These are phyloP conservation scores for Asclepias syriaca DNA, from an alignment of 257 asterid genomes.

Conservation along the genomic window DNA sequence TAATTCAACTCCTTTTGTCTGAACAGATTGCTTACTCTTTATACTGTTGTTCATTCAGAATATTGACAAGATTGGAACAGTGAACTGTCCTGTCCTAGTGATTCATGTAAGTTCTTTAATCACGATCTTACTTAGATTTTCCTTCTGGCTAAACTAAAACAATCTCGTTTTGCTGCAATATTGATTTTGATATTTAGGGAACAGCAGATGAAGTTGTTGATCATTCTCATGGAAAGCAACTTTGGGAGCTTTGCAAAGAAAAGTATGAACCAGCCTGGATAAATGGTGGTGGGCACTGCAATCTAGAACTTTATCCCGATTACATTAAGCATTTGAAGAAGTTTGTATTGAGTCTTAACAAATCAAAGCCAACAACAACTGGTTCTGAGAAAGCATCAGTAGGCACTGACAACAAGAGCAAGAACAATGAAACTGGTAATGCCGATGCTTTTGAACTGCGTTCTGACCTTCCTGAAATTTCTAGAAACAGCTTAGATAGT, in stretches of 20 bases:
- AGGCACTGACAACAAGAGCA: constrained; percentile 35
- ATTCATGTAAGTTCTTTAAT: constrained; percentile 75
- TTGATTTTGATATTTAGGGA: constrained; percentile 42
- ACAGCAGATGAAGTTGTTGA: constrained; percentile 95
- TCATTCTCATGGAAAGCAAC: constrained; percentile 89
- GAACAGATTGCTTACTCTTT: constrained; percentile 16
- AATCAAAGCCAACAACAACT: constrained; percentile 49
- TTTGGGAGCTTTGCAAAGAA: constrained; percentile 75
- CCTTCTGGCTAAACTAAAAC: background rate
- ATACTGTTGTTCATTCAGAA: constrained; percentile 56
- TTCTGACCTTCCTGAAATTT: constrained; percentile 63
- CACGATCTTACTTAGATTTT: constrained; percentile 3
- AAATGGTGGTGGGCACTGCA: constrained; percentile 92
- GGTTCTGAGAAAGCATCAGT: constrained; percentile 39
- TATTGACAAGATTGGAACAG: constrained; percentile 81
- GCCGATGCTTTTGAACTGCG: constrained; percentile 44
- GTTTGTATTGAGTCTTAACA: constrained; percentile 70
- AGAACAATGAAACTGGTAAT: constrained; percentile 34
- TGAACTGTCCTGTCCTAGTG: constrained; percentile 88
- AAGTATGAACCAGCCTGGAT: constrained; percentile 89
- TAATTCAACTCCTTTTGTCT: constrained; percentile 13
- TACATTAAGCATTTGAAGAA: constrained; percentile 80
- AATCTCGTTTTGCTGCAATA: background rate
- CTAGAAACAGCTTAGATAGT: constrained; percentile 92
- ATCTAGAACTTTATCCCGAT: constrained; percentile 90